Conservation (phyloP, 2,329 filamentous ascomycete species). For the Leptographium wingfieldii region DNA sequence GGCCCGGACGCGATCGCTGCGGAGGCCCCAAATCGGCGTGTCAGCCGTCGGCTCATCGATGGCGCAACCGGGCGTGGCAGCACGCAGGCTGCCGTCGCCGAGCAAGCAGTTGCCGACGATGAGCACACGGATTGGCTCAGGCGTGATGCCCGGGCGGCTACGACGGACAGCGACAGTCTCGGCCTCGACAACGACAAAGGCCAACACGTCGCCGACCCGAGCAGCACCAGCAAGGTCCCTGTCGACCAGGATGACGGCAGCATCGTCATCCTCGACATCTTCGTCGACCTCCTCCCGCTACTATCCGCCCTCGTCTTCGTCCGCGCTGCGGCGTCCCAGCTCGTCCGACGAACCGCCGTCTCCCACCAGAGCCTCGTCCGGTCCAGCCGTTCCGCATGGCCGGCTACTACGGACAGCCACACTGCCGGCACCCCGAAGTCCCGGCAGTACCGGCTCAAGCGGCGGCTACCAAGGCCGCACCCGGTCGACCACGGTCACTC, state of each 20-base stretch:
- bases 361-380: neutral
- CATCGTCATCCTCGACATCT: neutral
- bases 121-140: too few relatives aligned
- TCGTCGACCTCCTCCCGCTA: neutral
- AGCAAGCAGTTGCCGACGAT: neutral
- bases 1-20: conserved; percentile 35
- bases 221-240: neutral
- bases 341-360: neutral
- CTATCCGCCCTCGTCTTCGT: neutral
- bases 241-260: neutral
- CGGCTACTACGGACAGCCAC: neutral
- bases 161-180: neutral
- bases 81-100: neutral
- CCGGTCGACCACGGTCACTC: conserved; percentile 17
- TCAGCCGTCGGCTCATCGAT: neutral
- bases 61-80: neutral
- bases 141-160: too few relatives aligned
- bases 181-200: neutral
- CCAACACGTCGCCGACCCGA: neutral
- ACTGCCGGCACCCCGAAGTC: neutral
- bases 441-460: too few relatives aligned
- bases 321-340: neutral
- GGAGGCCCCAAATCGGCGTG: conserved; percentile 22
- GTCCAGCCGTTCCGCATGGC: neutral
- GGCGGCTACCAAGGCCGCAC: conserved; percentile 22